Base-by-base conservation (phyloP, 495 filamentous ascomycete genomes). In the Podospora sp. region DNA sequence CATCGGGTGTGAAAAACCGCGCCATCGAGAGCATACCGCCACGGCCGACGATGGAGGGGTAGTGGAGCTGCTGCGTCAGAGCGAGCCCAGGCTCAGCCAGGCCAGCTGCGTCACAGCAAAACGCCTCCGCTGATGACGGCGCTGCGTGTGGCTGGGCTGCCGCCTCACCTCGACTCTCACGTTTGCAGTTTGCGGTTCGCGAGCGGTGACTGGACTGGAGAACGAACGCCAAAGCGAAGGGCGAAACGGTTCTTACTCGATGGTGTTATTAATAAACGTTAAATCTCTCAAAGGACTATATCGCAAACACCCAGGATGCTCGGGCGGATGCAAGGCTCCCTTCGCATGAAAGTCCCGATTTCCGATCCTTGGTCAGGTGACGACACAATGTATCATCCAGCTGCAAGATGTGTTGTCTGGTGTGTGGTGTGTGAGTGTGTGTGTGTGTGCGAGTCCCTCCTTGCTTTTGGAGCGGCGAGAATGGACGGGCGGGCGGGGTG, bases 351-450 rank as follows among this genome's bases (percentile, higher is more conserved):
- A 59, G 51, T 55, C 68, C 71, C 56, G 66, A 59, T 67, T 66
- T 61, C 61, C 64, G 65, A 70, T 72, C 61, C 49, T 20, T 63
- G 46, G 29, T 63, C 74, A 76, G 73, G 72, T 75, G 73, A 76
- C 63, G 68, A 71, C 73, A 72, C 40, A 63, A 68, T 66, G 74
- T 70, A 65, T 69, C 67, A 69, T 70, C 65, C 25, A 71, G 60
- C 73, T 65, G 67, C 72, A 68, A 68, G 71, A 72, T 76, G 68
- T 57, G 65, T 67, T 73, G 71, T 70, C 70, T 65, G 53, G 51
- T 64, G 55, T 61, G 29, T 33, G n/a, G n/a, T n/a, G n/a, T n/a
- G n/a, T n/a, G n/a, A n/a, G n/a, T n/a, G n/a, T n/a, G 51, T 64
- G 55, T 61, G 29, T 33, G n/a, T n/a, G n/a, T n/a, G n/a, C n/a